Evolutionary conservation across 2,329 filamentous ascomycete species (phyloP).

Genomic region (Raffaelea deltoideospora): DNA sequence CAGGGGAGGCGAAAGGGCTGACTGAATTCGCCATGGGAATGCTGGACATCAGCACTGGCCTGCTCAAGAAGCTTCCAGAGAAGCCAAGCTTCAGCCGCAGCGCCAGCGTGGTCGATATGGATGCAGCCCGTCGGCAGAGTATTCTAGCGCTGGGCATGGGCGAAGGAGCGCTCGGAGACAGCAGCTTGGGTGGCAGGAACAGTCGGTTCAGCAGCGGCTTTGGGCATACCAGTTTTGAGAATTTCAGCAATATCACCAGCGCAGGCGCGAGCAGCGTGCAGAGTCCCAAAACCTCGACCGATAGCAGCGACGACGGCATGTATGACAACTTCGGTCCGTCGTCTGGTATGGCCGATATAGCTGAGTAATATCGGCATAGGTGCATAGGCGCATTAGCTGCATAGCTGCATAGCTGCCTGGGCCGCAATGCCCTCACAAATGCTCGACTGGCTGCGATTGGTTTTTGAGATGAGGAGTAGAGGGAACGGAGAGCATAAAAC

Average conservation of each 20-base stretch:
- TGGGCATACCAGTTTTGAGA: slow-evolving; percentile 12
- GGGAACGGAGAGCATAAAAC: not conserved
- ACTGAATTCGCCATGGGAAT: slow-evolving; percentile 64
- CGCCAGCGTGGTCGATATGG: slow-evolving; percentile 34
- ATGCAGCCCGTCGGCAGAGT: slow-evolving; percentile 11
- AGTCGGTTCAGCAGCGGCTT: slow-evolving; percentile 14
- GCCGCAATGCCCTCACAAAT: no score
- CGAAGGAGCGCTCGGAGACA: slow-evolving; percentile 7
- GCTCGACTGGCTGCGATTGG: no score
- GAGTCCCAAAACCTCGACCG: slow-evolving; percentile 32
- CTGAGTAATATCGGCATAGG: no score
- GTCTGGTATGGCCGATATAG: slow-evolving; percentile 15
- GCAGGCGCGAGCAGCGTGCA: slow-evolving; percentile 34
- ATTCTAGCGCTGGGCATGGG: slow-evolving; percentile 8
- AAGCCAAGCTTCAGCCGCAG: slow-evolving; percentile 51
- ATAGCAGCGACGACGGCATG: slow-evolving; percentile 40
- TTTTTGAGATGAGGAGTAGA: no score
- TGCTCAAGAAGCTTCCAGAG: slow-evolving; percentile 54
- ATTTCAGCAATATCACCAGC: slow-evolving; percentile 28
- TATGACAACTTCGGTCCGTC: slow-evolving; percentile 25
- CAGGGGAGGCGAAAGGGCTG: slow-evolving; percentile 38
- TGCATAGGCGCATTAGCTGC: no score
- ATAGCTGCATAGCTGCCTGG: no score
- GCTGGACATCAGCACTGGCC: slow-evolving; percentile 54
- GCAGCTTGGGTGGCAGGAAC: slow-evolving; percentile 15